These are phyloP conservation scores for Solanum sejunctum DNA, from an alignment of 257 asterid genomes.

Conservation along the genomic window DNA sequence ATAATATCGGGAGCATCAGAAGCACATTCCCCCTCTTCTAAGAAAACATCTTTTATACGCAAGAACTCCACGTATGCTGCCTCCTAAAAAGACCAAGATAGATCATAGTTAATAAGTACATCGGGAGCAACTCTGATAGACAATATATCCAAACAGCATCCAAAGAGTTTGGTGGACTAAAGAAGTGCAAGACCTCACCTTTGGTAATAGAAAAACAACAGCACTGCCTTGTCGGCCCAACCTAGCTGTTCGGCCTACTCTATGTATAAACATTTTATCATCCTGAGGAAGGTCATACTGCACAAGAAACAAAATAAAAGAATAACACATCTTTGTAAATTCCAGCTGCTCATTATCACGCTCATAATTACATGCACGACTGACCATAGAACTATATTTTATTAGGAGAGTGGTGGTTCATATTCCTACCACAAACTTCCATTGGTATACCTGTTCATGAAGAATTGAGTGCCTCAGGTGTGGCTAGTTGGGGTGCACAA, in stretches of 20 bases:
- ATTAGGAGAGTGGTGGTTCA: not conserved
- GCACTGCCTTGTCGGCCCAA: conserved; percentile 91
- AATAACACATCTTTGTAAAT: conserved; percentile 2
- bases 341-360: conserved; percentile 1
- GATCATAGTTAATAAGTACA: not conserved
- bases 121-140: not conserved
- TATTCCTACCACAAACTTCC: not conserved
- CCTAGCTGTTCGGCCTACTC: conserved; percentile 98
- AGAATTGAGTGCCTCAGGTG: not conserved
- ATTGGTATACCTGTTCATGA: not conserved
- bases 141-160: not conserved
- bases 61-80: conserved; percentile 83
- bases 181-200: conserved; percentile 27
- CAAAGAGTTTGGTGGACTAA: not conserved
- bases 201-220: conserved; percentile 66
- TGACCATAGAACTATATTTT: not conserved
- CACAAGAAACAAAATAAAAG: conserved; percentile 8
- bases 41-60: conserved; percentile 54
- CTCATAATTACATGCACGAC: not conserved
- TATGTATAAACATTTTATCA: conserved; percentile 80
- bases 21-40: conserved; percentile 48
- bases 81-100: conserved; percentile 37
- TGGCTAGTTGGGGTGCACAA: not conserved
- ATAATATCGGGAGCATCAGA: conserved; percentile 57
- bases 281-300: conserved; percentile 98